phyloP scores from a whole-genome alignment of 192 early-diverging fungal genomes.

The Irineochytrium annulatum region DNA sequence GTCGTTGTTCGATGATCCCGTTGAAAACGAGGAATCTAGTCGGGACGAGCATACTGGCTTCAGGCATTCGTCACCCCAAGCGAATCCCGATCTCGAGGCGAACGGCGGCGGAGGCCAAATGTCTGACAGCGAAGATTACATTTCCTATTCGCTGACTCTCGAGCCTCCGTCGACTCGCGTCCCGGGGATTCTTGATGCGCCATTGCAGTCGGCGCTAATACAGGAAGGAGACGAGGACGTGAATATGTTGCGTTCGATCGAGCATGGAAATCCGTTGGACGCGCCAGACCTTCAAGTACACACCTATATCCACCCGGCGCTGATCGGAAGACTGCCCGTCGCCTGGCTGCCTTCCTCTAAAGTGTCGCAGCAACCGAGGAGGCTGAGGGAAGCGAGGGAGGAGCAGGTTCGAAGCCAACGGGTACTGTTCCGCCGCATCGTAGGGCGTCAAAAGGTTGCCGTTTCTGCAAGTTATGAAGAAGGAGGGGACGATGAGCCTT shows the following conservation, averaged over 20 bases:
- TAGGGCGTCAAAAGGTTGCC: slow-evolving; percentile 27
- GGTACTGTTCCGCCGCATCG: slow-evolving; percentile 26
- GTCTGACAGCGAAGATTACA: neutral
- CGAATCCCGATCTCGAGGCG: neutral
- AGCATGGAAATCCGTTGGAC: neutral
- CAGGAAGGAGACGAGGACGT: slow-evolving; percentile 40
- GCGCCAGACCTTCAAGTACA: slow-evolving; percentile 37
- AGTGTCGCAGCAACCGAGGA: slow-evolving; percentile 20
- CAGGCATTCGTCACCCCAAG: neutral
- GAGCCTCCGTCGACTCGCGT: slow-evolving; percentile 51
- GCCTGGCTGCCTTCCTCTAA: slow-evolving; percentile 35
- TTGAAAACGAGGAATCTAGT: too few relatives aligned
- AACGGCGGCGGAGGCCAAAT: neutral
- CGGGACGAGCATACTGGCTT: too few relatives aligned
- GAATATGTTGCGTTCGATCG: neutral
- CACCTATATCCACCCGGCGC: slow-evolving; percentile 50
- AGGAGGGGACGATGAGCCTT: slow-evolving; percentile 1
- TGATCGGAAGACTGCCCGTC: slow-evolving; percentile 47
- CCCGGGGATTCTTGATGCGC: slow-evolving; percentile 45
- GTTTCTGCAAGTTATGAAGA: slow-evolving; percentile 9
- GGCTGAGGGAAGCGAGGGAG: slow-evolving; percentile 27
- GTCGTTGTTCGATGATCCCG: neutral
- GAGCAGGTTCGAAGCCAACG: slow-evolving; percentile 28
- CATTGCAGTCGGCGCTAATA: slow-evolving; percentile 32
- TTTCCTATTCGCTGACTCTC: neutral